Conservation (phyloP, 768 basidiomycete genomes). For the Naganishia vaughanmartiniae region DNA sequence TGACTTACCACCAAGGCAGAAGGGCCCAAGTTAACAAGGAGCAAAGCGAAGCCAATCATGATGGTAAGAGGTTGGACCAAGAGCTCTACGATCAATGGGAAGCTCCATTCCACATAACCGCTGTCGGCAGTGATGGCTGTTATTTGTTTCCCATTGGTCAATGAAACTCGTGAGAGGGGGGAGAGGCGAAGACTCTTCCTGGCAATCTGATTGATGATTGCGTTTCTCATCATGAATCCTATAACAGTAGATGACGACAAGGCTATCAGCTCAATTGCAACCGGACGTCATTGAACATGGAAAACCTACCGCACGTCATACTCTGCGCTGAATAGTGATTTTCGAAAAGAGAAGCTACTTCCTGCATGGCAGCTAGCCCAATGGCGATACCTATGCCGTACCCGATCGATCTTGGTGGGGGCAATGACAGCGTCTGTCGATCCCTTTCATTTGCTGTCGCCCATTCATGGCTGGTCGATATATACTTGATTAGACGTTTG, state of each 20-base stretch:
- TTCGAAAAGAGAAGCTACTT: slow-evolving; percentile 34
- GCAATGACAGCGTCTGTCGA: neutral
- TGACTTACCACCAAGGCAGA: slow-evolving; percentile 60
- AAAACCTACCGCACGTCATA: neutral
- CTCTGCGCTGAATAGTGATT: neutral
- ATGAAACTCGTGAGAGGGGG: slow-evolving; percentile 61
- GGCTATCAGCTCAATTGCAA: too few relatives aligned
- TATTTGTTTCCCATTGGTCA: slow-evolving; percentile 66
- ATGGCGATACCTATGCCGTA: slow-evolving; percentile 65
- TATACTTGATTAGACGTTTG: slow-evolving; percentile 59
- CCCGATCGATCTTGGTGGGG: slow-evolving; percentile 58
- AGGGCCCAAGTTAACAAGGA: slow-evolving; percentile 68
- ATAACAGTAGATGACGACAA: too few relatives aligned
- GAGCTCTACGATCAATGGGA: slow-evolving; percentile 24
- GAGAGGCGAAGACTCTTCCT: slow-evolving; percentile 69
- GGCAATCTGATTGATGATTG: slow-evolving; percentile 58
- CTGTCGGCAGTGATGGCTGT: slow-evolving; percentile 69
- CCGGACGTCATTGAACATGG: neutral
- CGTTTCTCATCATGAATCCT: slow-evolving; percentile 31
- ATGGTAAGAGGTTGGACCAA: slow-evolving; percentile 61
- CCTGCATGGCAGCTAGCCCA: slow-evolving; percentile 64
- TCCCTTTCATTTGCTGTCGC: slow-evolving; percentile 20
- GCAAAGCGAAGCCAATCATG: slow-evolving; percentile 62
- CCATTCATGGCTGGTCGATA: slow-evolving; percentile 53
- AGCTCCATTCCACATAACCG: slow-evolving; percentile 54